A percentile compares a stretch with the other conserved stretches of the same genome.
phyloP scores from a whole-genome alignment of 352 stramenopile genomes.

The Pythium graminicola region DNA sequence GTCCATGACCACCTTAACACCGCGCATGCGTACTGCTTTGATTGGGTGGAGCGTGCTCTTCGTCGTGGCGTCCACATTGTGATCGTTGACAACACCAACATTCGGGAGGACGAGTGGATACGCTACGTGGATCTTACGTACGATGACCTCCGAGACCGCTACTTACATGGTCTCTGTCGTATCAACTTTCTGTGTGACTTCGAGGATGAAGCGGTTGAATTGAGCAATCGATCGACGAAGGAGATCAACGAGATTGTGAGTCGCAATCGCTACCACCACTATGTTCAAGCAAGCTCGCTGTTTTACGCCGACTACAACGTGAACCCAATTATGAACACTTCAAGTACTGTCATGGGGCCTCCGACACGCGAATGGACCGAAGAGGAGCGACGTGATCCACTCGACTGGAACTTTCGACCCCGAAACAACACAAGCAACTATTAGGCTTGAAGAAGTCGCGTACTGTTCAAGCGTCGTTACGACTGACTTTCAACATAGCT shows the following conservation, averaged over 20 bases:
- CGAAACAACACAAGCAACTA: not conserved
- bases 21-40: not conserved
- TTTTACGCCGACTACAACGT: not conserved
- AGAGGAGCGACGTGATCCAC: not conserved
- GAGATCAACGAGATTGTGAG: not conserved
- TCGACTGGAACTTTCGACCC: not conserved
- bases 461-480: too few species aligned
- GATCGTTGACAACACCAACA: conserved; percentile 4
- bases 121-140: not conserved
- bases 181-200: not conserved
- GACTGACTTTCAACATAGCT: too few species aligned
- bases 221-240: not conserved
- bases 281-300: not conserved
- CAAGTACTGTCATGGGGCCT: not conserved
- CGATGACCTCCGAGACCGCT: not conserved
- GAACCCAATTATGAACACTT: not conserved
- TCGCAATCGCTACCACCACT: not conserved
- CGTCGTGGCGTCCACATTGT: not conserved
- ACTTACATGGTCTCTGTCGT: not conserved
- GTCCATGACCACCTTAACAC: not conserved
- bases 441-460: too few species aligned
- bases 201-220: not conserved
- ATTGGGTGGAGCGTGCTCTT: not conserved
- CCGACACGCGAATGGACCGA: not conserved
- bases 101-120: not conserved